Conservation (phyloP, 2,329 filamentous ascomycete genomes). For the Ophiostoma ulmi region DNA sequence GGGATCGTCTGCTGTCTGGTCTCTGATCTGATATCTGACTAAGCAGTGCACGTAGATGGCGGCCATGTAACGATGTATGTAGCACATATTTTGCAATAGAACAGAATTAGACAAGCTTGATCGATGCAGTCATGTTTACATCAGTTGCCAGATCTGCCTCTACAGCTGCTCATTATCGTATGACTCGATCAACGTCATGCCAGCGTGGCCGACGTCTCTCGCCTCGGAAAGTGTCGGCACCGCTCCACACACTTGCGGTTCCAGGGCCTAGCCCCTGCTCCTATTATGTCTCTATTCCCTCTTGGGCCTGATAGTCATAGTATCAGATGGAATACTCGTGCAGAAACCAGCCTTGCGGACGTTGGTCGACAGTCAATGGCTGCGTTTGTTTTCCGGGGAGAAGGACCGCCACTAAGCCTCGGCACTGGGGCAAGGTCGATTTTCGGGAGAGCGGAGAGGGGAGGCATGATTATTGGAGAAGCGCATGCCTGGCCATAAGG, state of each 20-base stretch:
- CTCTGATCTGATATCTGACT: not conserved
- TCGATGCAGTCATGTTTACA: too few species aligned
- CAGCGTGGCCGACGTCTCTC: not conserved
- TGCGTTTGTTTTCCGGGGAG: slow-evolving; percentile 11
- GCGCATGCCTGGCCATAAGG: not conserved
- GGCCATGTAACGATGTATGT: slow-evolving; percentile 21
- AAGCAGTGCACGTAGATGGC: not conserved
- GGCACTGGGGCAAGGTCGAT: slow-evolving; percentile 18
- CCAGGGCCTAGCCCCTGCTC: not conserved
- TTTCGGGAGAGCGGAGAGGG: slow-evolving; percentile 21
- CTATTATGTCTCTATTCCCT: too few species aligned
- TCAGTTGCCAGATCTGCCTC: too few species aligned
- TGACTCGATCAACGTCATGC: slow-evolving; percentile 15
- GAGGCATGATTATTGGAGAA: not conserved
- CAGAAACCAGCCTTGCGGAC: too few species aligned
- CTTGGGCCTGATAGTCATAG: too few species aligned
- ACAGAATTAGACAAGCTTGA: slow-evolving; percentile 2
- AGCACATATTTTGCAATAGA: slow-evolving; percentile 19
- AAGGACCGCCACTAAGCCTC: slow-evolving; percentile 21
- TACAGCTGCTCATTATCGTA: not conserved
- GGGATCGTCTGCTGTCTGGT: not conserved
- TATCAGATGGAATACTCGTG: too few species aligned
- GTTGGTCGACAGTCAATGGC: not conserved
- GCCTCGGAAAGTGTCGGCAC: slow-evolving; percentile 19
- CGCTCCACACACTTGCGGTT: not conserved